A percentile compares a stretch with the other conserved stretches of the same genome.
Conservation (phyloP, 75 land plant species). For the Cupressus sempervirens region DNA sequence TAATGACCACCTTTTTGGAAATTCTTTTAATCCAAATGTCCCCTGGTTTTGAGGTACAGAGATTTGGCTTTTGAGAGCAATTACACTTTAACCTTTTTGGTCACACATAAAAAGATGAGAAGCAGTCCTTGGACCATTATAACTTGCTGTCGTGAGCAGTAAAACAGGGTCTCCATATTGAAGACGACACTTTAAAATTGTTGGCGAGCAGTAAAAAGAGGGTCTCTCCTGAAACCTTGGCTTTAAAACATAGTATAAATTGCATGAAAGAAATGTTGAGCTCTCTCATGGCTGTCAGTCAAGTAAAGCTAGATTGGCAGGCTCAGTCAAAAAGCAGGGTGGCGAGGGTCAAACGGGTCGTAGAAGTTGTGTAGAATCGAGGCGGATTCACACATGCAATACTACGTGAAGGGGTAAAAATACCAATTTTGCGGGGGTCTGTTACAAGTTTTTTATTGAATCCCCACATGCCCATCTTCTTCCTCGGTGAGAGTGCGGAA, state of each 20-base stretch:
- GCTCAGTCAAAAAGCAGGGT: neutral
- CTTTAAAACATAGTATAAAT: neutral
- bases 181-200: neutral
- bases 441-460: neutral
- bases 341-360: neutral
- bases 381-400: neutral
- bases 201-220: too few species aligned
- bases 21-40: neutral
- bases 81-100: neutral
- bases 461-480: neutral
- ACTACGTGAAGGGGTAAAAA: neutral
- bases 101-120: neutral
- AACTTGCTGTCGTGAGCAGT: neutral
- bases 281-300: neutral
- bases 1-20: neutral
- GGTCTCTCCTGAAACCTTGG: neutral
- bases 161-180: neutral
- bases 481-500: neutral
- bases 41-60: conserved; percentile 13
- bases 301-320: neutral
- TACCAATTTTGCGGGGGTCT: neutral
- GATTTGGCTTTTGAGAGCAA: neutral
- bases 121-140: neutral
- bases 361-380: neutral
- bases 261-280: neutral